phyloP scores from a whole-genome alignment of 1,139 yeast species.

The Candida tunisiensis region DNA sequence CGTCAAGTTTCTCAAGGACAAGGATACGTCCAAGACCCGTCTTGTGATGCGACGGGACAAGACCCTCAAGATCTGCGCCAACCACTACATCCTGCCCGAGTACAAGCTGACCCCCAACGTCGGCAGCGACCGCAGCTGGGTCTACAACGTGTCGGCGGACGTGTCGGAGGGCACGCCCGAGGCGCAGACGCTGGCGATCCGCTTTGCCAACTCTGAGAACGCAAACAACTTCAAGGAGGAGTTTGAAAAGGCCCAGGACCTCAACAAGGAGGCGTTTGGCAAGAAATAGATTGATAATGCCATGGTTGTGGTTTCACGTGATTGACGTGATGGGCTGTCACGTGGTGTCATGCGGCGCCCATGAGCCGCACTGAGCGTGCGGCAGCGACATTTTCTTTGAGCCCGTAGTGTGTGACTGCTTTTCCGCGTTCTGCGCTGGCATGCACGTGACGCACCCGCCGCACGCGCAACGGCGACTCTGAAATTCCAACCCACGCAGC shows the following conservation, averaged over 20 bases:
- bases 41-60: conserved; percentile 97
- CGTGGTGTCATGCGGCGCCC: too few relatives aligned
- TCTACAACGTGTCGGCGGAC: conserved; percentile 86
- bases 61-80: conserved; percentile 94
- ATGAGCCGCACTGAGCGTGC: too few relatives aligned
- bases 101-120: conserved; percentile 81
- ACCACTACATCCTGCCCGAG: conserved; percentile 79
- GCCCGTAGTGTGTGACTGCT: too few relatives aligned
- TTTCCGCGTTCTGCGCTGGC: too few relatives aligned
- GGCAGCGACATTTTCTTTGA: too few relatives aligned
- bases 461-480: too few relatives aligned
- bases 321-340: too few relatives aligned
- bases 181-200: conserved; percentile 90
- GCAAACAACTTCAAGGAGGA: conserved; percentile 92
- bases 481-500: too few relatives aligned
- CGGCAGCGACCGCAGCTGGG: conserved; percentile 98
- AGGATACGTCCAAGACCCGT: conserved; percentile 64
- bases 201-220: conserved; percentile 94
- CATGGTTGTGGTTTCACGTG: background rate
- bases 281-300: conserved; percentile 5
- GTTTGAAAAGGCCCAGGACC: conserved; percentile 66
- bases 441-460: too few relatives aligned
- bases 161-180: conserved; percentile 92
- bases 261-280: conserved; percentile 31
- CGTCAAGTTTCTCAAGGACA: conserved; percentile 87